phyloP scores from a whole-genome alignment of 2,329 filamentous ascomycete species.

The Emericellopsis cladophorae region DNA sequence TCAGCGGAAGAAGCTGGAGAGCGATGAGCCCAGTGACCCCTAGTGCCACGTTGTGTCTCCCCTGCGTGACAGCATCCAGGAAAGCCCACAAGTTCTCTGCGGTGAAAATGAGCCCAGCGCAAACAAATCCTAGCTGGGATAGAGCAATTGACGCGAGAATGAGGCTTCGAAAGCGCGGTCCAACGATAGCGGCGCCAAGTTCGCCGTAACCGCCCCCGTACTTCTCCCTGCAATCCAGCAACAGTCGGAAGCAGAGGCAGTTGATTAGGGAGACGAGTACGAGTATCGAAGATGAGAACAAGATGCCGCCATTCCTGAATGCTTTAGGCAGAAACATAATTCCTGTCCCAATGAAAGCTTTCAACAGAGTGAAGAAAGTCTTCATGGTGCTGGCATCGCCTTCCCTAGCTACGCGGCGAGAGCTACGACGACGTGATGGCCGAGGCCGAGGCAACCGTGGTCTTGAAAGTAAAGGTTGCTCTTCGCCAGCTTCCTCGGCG shows the following conservation, averaged over 20 bases:
- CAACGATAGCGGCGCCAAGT: conserved; percentile 53
- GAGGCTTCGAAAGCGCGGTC: conserved; percentile 47
- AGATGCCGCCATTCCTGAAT: conserved; percentile 64
- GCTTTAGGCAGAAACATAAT: conserved; percentile 76
- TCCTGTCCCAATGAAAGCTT: conserved; percentile 68
- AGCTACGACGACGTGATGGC: conserved; percentile 40
- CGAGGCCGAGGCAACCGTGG: conserved; percentile 20
- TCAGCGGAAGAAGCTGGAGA: conserved; percentile 49
- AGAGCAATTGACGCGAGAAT: conserved; percentile 60
- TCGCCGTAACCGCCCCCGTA: conserved; percentile 65
- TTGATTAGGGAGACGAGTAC: conserved; percentile 53
- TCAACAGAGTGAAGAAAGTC: conserved; percentile 67
- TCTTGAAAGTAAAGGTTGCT: conserved; percentile 37
- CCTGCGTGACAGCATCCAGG: conserved; percentile 44
- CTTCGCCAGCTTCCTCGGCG: conserved; percentile 26
- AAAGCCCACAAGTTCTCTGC: conserved; percentile 63
- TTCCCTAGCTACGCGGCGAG: conserved; percentile 26
- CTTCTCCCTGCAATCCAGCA: conserved; percentile 51
- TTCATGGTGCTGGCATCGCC: conserved; percentile 57
- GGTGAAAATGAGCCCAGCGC: conserved; percentile 64
- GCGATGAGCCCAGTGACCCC: conserved; percentile 44
- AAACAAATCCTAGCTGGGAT: conserved; percentile 69
- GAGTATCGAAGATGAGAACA: conserved; percentile 61
- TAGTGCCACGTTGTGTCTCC: conserved; percentile 36
- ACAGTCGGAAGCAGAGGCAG: conserved; percentile 58